These are phyloP conservation scores for Musa acuminata DNA, from an alignment of 176 grass and related monocot genomes.

Conservation along the genomic window DNA sequence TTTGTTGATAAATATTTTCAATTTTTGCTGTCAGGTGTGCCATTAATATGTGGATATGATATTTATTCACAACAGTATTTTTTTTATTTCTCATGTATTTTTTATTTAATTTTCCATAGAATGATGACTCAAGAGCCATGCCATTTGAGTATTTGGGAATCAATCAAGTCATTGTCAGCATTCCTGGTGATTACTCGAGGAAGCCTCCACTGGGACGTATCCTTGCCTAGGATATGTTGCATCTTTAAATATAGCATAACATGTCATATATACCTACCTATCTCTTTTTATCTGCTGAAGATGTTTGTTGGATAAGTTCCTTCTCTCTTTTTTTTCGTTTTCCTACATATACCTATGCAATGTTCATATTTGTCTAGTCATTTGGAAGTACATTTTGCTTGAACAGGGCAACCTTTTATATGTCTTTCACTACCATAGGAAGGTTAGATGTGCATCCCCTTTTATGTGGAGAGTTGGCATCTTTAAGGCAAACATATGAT, in stretches of 20 bases:
- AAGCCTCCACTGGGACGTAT: slow-evolving; percentile 86
- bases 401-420: too few species aligned
- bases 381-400: not conserved
- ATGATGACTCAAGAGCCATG: slow-evolving; percentile 27
- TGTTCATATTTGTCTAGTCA: not conserved
- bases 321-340: not conserved
- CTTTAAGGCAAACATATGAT: not conserved
- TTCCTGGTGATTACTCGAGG: slow-evolving; percentile 81
- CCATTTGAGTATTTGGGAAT: slow-evolving; percentile 31
- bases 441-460: not conserved
- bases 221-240: slow-evolving; percentile 27
- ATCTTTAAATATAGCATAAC: not conserved
- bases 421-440: too few species aligned
- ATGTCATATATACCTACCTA: slow-evolving; percentile 6
- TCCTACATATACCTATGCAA: not conserved
- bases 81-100: not conserved
- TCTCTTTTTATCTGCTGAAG: not conserved
- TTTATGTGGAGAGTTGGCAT: not conserved
- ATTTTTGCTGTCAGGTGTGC: too few species aligned
- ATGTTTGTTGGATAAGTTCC: too few species aligned
- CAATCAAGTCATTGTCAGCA: slow-evolving; percentile 64
- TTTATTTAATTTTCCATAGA: slow-evolving; percentile 27
- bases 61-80: not conserved
- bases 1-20: too few species aligned
- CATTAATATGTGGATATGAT: too few species aligned